These are phyloP conservation scores for Kalaharituber pfeilii DNA, from an alignment of 2,329 filamentous ascomycete genomes.

Conservation along the genomic window DNA sequence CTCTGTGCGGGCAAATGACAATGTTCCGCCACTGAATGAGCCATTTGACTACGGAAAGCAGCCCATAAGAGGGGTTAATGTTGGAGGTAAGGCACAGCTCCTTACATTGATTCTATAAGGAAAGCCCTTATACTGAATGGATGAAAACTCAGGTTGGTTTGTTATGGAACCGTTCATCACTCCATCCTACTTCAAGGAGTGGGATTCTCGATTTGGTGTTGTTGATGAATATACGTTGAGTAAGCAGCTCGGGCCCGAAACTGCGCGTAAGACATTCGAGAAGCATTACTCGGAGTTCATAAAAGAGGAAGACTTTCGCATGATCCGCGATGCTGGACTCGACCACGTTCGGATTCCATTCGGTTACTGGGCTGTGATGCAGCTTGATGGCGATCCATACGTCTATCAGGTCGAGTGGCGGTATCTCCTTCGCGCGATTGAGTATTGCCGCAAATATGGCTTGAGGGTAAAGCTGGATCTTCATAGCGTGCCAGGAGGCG, in stretches of 20 bases:
- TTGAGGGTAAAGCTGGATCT: constrained; percentile 84
- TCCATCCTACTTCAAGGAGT: constrained; percentile 60
- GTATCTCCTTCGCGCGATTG: constrained; percentile 79
- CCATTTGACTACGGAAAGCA: constrained; percentile 62
- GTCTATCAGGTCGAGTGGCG: constrained; percentile 76
- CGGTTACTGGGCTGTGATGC: constrained; percentile 83
- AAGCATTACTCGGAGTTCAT: constrained; percentile 83
- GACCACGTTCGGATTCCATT: constrained; percentile 95
- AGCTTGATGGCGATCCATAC: constrained; percentile 75
- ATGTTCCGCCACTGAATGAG: constrained; percentile 56
- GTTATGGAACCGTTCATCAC: constrained; percentile 90
- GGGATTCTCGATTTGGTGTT: constrained; percentile 38
- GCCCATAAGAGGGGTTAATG: constrained; percentile 75
- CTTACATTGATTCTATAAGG: background rate
- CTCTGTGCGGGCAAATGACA: constrained; percentile 54
- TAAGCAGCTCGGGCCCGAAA: constrained; percentile 47
- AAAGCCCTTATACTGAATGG: background rate
- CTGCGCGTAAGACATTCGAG: constrained; percentile 53
- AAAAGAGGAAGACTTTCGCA: constrained; percentile 62
- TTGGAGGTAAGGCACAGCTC: constrained; percentile 45
- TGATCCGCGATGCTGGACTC: constrained; percentile 72
- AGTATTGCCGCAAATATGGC: constrained; percentile 84
- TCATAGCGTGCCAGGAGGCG: constrained; percentile 78
- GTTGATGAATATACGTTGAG: constrained; percentile 80
- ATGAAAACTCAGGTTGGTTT: constrained; percentile 45